Evolutionary conservation across 1,284 basidiomycete species (phyloP), one percentile per base, ranked within the genome.

Genomic region (Pulveroboletus sp.): DNA sequence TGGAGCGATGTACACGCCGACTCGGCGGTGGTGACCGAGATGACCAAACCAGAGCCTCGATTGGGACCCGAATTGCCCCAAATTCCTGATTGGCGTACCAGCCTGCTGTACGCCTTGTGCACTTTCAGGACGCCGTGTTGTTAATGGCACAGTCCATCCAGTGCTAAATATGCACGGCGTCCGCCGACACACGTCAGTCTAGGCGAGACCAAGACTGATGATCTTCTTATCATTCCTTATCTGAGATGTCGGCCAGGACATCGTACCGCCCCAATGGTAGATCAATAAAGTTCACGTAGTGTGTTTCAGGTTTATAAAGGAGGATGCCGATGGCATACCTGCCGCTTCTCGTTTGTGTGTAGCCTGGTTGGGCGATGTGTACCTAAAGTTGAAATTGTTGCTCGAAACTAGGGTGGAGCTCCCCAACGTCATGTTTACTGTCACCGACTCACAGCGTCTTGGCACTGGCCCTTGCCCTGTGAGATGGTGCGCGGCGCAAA

Each of bases 251-350:
- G 14, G 18, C 33, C 49, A 42, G 43, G 20, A 24, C 24, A 20
- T 36, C 38, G 22, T 33, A 40, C 14, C 25, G 26, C 49, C 42
- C 45, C 43, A 50, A 57, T 22, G 53, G 38, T 36, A 17, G 33
- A 35, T 43, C 22, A 43, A 61, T 49, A 22, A 10, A 20, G 49
- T 49, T 53, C 49, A 61, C 36, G 43, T 25, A 9, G 11, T 9
- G 42, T 28, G 54, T 66, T 62, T 68, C 59, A 62, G 54, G 17
- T 12, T 22, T 24, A 57, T 42, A 22, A 51, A 63, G 60, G 4
- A 31, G 61, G 57, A 36, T 26, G 31, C 1, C n/a, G 5, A 28
- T 10, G 17, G 29, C n/a, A 31, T 31, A 31, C 29, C 29, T n/a
- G n/a, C n/a, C n/a, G n/a, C 44, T 25, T 40, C n/a, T 38, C 22